Conservation (phyloP, 495 filamentous ascomycete genomes). For the Neurospora cerealis region DNA sequence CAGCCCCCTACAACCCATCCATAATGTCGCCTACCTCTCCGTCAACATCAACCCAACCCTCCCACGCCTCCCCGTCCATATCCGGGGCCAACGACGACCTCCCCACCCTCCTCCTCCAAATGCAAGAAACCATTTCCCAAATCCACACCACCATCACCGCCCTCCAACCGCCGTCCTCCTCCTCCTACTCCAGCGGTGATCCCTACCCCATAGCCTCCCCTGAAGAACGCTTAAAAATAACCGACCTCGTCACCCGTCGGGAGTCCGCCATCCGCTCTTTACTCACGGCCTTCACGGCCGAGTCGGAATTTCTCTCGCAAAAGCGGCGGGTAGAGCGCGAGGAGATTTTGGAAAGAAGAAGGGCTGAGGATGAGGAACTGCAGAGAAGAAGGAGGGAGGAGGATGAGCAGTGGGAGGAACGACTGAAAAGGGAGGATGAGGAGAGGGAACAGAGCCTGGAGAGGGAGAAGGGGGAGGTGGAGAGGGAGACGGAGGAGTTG, state of each 20-base stretch:
- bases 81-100: constrained; percentile 15
- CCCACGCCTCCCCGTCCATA: background rate
- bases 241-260: constrained; percentile 20
- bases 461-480: constrained; percentile 12
- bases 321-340: constrained; percentile 16
- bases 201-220: background rate
- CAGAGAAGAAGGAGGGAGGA: constrained; percentile 18
- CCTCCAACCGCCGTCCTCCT: constrained; percentile 3
- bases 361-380: constrained; percentile 26
- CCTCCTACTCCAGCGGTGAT: accelerated
- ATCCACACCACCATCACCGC: constrained; percentile 21
- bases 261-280: constrained; percentile 16
- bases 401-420: constrained; percentile 17
- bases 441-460: constrained; percentile 12
- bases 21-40: background rate
- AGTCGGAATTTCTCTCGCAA: constrained; percentile 9
- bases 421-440: constrained; percentile 14
- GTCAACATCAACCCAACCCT: background rate
- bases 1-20: background rate
- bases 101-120: constrained; percentile 20
- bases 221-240: constrained; percentile 19
- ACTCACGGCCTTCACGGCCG: constrained; percentile 12
- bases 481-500: constrained; percentile 16
- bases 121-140: constrained; percentile 26
- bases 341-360: constrained; percentile 15